These are phyloP conservation scores for Wickerhamiella lipophila DNA, from an alignment of 805 yeast species.

Conservation along the genomic window DNA sequence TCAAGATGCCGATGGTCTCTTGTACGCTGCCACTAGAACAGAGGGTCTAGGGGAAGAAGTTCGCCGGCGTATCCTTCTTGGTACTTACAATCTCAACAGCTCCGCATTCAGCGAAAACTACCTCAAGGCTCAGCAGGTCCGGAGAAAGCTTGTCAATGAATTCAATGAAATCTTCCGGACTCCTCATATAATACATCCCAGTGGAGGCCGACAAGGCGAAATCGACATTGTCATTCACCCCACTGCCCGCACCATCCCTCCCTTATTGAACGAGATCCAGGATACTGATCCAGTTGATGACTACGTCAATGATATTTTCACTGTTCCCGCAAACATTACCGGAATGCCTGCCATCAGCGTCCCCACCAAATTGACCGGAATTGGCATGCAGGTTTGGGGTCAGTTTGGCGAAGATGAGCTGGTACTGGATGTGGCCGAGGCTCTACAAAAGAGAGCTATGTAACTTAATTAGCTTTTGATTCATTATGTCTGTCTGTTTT, in stretches of 20 bases:
- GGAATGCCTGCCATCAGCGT: slow-evolving; percentile 78
- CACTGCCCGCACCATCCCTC: slow-evolving; percentile 50
- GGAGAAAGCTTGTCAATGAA: slow-evolving; percentile 49
- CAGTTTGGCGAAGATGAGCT: slow-evolving; percentile 72
- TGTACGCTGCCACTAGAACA: slow-evolving; percentile 49
- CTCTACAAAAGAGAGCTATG: slow-evolving; percentile 3
- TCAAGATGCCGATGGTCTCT: slow-evolving; percentile 24
- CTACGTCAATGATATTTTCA: slow-evolving; percentile 69
- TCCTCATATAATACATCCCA: slow-evolving; percentile 21
- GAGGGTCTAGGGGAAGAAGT: slow-evolving; percentile 72
- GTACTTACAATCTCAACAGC: slow-evolving; percentile 74
- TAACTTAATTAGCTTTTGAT: too few relatives aligned
- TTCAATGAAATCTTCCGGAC: slow-evolving; percentile 46
- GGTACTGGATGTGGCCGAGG: slow-evolving; percentile 37
- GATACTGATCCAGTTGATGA: slow-evolving; percentile 40
- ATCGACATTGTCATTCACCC: slow-evolving; percentile 68
- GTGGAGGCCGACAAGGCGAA: slow-evolving; percentile 19
- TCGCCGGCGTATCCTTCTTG: slow-evolving; percentile 66
- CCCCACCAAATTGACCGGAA: slow-evolving; percentile 41
- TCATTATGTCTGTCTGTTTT: too few relatives aligned
- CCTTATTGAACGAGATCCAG: slow-evolving; percentile 36
- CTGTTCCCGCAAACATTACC: slow-evolving; percentile 83
- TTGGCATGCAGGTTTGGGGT: slow-evolving; percentile 72
- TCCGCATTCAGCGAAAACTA: slow-evolving; percentile 63
- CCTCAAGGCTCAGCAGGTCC: slow-evolving; percentile 55